Evolutionary conservation across 257 asterid species (phyloP), one percentile per base, ranked within the genome.

Genomic region (Striga asiatica): DNA sequence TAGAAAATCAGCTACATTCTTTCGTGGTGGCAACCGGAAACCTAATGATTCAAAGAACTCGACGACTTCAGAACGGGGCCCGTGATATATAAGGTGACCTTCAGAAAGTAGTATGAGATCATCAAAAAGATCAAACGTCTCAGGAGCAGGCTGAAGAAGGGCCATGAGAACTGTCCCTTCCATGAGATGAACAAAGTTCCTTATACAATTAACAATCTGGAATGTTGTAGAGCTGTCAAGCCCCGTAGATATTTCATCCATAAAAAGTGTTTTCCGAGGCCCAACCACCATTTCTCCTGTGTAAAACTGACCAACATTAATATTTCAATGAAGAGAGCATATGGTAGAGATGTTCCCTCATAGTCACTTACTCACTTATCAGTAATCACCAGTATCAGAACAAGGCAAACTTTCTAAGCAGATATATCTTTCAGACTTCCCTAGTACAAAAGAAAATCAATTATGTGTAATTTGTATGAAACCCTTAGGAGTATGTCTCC

Each of bases 221-320:
- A 68, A 88, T 7, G 95, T 88, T 4, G 95, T 84, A n/a, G 95
- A 82, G 76, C 97, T 88, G 73, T 88, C 97, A 19, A 88, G 95
- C 34, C 95, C 95, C 37, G 97, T 88, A 4, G 95, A 88, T 73
- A 88, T 88, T 71, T 88, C 95, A 78, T 88, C 97, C 97, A 88
- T 84, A 58, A 84, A 85, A 56, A 82, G 84, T 18, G 97, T 88
- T 75, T 84, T 88, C 32, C 88, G 76, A 27, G 97, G 97, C 23
- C 95, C 97, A 21, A 88, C 94, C 58, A 84, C 84, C 95, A 84
- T 82, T 74, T 84, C 97, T 62, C 97, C 95, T 88, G 72, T 59
- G 63, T 43, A 43, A n/a, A 39, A 49, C 35, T 46, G 56, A 39
- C n/a, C 54, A 4, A 37, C 6, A 69, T 37, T 3, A 35, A 27